phyloP scores from a whole-genome alignment of 331 rosid genomes.

The Rosa hybrid region DNA sequence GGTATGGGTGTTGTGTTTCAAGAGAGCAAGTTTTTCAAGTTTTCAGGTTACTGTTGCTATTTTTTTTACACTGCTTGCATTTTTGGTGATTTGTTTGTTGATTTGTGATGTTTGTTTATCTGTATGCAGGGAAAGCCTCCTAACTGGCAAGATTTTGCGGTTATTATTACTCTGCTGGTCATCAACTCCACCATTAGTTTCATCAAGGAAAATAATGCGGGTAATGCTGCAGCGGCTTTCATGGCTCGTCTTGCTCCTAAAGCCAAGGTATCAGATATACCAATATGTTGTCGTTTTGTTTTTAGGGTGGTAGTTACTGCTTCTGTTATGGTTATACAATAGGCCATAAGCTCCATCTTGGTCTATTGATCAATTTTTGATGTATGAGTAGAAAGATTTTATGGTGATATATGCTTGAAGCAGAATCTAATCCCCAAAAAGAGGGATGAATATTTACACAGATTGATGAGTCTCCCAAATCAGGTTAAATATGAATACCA shows the following conservation, averaged over 20 bases:
- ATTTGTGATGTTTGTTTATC: not conserved
- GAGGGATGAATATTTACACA: slow-evolving; percentile 83
- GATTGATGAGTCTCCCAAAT: slow-evolving; percentile 86
- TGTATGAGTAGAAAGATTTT: not conserved
- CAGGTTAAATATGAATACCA: slow-evolving; percentile 20
- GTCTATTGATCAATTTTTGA: not conserved
- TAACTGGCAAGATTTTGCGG: slow-evolving; percentile 97
- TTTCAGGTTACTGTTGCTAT: not conserved
- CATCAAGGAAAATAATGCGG: slow-evolving; percentile 95
- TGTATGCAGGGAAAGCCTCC: slow-evolving; percentile 77
- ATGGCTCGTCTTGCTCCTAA: slow-evolving; percentile 99
- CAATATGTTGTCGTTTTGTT: not conserved
- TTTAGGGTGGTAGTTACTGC: not conserved
- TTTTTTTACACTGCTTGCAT: not conserved
- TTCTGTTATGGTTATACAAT: not conserved
- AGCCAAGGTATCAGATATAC: slow-evolving; percentile 68
- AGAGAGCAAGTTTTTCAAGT: too few relatives aligned
- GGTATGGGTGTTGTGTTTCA: too few relatives aligned
- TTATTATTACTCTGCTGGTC: slow-evolving; percentile 85
- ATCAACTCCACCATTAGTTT: slow-evolving; percentile 97
- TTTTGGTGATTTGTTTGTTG: slow-evolving; percentile 23
- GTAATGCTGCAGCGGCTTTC: slow-evolving; percentile 96
- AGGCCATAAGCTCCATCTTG: not conserved
- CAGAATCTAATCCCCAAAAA: slow-evolving; percentile 81
- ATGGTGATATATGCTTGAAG: slow-evolving; percentile 31